Percentiles rank a stretch among this genome's conserved stretches.
Evolutionary conservation across 2,329 filamentous ascomycete genomes (phyloP).

Genomic region (Ophiocordyceps polyrhachis-furcata): DNA sequence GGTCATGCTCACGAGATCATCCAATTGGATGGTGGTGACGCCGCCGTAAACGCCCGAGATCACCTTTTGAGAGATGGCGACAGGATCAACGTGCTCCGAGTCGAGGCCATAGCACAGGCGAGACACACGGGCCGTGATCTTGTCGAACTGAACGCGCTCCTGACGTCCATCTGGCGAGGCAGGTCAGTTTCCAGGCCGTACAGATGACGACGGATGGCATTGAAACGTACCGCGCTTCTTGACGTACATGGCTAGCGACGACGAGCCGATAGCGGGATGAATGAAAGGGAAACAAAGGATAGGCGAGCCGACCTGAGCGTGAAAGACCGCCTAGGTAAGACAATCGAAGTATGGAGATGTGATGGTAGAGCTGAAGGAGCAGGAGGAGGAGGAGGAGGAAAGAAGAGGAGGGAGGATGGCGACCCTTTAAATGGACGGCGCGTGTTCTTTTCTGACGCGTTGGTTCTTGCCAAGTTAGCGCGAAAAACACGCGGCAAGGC

Average conservation of each 20-base stretch:
- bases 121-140: conserved; percentile 97
- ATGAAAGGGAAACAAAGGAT: conserved; percentile 6
- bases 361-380: background rate
- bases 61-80: conserved; percentile 97
- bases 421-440: background rate
- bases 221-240: conserved; percentile 39
- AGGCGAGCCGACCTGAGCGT: conserved; percentile 2
- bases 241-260: conserved; percentile 36
- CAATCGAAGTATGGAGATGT: background rate
- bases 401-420: background rate
- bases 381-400: background rate
- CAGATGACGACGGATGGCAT: background rate
- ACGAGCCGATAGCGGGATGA: conserved; percentile 6
- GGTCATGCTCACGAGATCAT: conserved; percentile 63
- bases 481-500: background rate
- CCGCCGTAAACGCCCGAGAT: conserved; percentile 98
- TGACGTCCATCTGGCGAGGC: conserved; percentile 70
- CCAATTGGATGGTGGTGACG: conserved; percentile 88
- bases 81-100: conserved; percentile 84
- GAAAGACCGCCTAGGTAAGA: background rate
- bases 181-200: conserved; percentile 9
- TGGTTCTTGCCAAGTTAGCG: background rate
- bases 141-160: conserved; percentile 99
- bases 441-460: background rate
- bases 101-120: conserved; percentile 95